A percentile compares a stretch with the other conserved stretches of the same genome.
Evolutionary conservation across 371 early-diverging fungal genomes (phyloP).

Genomic region (Mortierella sp.): DNA sequence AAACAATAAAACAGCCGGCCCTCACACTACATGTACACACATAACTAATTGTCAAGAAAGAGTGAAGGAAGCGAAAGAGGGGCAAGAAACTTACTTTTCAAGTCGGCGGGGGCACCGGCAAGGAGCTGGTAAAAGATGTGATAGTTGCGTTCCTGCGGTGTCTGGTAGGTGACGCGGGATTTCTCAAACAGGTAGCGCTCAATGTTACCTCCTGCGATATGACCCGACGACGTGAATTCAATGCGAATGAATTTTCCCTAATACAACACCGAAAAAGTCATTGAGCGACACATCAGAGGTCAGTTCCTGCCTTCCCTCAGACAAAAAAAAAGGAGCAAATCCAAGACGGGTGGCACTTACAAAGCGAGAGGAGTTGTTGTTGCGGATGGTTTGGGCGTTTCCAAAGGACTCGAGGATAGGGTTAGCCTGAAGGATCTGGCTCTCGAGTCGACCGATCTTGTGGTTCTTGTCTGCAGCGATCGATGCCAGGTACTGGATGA

Average conservation of each 20-base stretch:
- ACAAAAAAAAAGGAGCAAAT: neutral
- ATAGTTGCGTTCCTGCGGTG: constrained; percentile 95
- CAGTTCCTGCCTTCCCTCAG: neutral
- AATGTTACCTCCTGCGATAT: constrained; percentile 97
- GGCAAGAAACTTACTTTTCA: constrained; percentile 62
- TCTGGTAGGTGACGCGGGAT: constrained; percentile 96
- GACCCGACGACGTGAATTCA: constrained; percentile 90
- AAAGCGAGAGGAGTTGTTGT: constrained; percentile 99
- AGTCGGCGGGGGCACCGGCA: constrained; percentile 81
- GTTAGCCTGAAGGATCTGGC: constrained; percentile 97
- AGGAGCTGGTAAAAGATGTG: constrained; percentile 99
- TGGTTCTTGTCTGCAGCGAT: constrained; percentile 75
- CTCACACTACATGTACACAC: neutral
- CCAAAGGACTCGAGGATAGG: constrained; percentile 99
- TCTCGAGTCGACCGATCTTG: constrained; percentile 78
- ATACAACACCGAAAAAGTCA: no score
- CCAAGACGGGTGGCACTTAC: constrained; percentile 80
- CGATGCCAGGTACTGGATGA: constrained; percentile 98
- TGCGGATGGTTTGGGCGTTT: constrained; percentile 99
- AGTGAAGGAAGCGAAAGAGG: neutral
- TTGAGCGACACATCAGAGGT: neutral
- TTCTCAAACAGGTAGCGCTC: constrained; percentile 99
- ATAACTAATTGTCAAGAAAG: no score
- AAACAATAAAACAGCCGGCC: neutral
- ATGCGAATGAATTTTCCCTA: constrained; percentile 99